Evolutionary conservation across 1,284 basidiomycete genomes (phyloP).

Genomic region (Calocybe gambosa): DNA sequence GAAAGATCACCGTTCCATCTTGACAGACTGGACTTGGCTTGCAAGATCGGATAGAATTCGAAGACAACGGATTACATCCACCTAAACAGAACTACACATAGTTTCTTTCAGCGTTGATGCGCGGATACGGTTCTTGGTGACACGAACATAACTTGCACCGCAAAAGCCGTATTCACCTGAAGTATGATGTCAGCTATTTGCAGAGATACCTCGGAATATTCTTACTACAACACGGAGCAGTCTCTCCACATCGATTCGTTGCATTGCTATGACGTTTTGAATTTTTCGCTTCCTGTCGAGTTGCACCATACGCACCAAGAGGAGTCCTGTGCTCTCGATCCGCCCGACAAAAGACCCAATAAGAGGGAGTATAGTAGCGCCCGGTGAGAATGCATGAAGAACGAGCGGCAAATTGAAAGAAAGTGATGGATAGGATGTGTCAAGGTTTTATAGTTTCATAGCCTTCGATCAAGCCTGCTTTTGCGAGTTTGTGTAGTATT

Average conservation of each 20-base stretch:
- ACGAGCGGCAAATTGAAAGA: constrained; percentile 4
- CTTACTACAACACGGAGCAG: constrained; percentile 68
- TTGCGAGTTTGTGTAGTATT: constrained; percentile 3
- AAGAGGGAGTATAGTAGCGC: constrained; percentile 18
- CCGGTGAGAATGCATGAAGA: constrained; percentile 12
- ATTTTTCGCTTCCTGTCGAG: background rate
- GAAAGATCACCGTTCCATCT: constrained; percentile 42
- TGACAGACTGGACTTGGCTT: constrained; percentile 67
- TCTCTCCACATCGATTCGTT: constrained; percentile 46
- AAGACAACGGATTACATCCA: constrained; percentile 75
- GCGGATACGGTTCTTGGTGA: constrained; percentile 5
- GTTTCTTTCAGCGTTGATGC: constrained; percentile 1
- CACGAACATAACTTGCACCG: constrained; percentile 39
- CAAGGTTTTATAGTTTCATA: constrained; percentile 1
- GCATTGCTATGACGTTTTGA: constrained; percentile 35
- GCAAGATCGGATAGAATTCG: constrained; percentile 61
- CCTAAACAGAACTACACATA: constrained; percentile 63
- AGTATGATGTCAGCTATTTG: constrained; percentile 1
- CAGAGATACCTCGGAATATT: constrained; percentile 9
- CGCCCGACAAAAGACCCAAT: constrained; percentile 21
- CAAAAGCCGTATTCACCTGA: constrained; percentile 73
- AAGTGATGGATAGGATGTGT: constrained; percentile 2
- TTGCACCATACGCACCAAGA: constrained; percentile 17
- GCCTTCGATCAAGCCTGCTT: constrained; percentile 4
- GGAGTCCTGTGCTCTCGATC: constrained; percentile 17